These are phyloP conservation scores for Penicillium sp. DNA, from an alignment of 2,329 filamentous ascomycete species.

Conservation along the genomic window DNA sequence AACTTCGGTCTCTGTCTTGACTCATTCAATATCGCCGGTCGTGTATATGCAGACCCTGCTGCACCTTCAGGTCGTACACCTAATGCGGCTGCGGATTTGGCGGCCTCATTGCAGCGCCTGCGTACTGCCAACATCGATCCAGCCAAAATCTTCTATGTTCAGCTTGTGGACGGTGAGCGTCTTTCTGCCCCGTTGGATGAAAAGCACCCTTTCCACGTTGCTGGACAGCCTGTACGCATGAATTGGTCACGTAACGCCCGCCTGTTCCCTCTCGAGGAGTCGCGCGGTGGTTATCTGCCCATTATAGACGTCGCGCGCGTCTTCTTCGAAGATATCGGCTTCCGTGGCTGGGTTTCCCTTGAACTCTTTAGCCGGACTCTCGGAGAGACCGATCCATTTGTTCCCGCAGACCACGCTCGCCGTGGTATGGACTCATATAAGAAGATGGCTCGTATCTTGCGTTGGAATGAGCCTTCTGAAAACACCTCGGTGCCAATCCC, in stretches of 20 bases:
- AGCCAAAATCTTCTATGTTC: conserved; percentile 68
- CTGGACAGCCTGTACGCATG: conserved; percentile 62
- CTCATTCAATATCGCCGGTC: conserved; percentile 72
- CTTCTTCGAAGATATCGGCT: conserved; percentile 24
- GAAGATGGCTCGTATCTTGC: conserved; percentile 17
- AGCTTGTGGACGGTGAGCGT: conserved; percentile 70
- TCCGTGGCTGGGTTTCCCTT: conserved; percentile 24
- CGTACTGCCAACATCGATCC: conserved; percentile 54
- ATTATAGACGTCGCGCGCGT: conserved; percentile 54
- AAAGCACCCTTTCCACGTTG: conserved; percentile 53
- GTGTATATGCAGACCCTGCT: conserved; percentile 69
- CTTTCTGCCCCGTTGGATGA: conserved; percentile 50
- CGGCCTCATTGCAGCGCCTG: conserved; percentile 54
- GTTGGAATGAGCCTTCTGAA: conserved; percentile 14
- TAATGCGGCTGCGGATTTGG: conserved; percentile 53
- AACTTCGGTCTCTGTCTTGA: conserved; percentile 78
- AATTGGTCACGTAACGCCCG: conserved; percentile 74
- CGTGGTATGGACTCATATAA: conserved; percentile 24
- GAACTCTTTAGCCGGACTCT: conserved; percentile 25
- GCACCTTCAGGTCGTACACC: conserved; percentile 49
- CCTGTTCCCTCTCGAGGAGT: conserved; percentile 62
- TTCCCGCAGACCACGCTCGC: conserved; percentile 22
- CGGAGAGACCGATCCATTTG: conserved; percentile 22
- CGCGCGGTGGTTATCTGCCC: conserved; percentile 65
- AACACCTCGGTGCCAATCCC: background rate